Conservation (phyloP, 2,329 filamentous ascomycete genomes). For the Metarhizium guizhouense region DNA sequence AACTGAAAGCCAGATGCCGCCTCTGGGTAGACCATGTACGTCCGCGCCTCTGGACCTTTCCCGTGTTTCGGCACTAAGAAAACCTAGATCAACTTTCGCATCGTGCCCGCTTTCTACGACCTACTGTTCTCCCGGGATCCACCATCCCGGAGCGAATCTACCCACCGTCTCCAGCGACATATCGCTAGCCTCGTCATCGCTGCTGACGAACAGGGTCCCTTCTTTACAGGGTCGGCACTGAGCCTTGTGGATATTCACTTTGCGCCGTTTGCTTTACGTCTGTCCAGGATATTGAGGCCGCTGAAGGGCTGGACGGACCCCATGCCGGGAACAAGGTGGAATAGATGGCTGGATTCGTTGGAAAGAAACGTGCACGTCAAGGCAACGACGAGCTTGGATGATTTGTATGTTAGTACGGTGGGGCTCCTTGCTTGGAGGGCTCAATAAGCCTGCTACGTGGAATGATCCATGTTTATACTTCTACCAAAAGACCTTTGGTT, state of each 20-base stretch:
- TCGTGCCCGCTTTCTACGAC: constrained; percentile 69
- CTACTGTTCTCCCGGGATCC: constrained; percentile 58
- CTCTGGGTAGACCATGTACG: constrained; percentile 74
- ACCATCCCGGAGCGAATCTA: constrained; percentile 47
- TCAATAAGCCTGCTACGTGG: not conserved
- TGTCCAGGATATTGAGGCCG: constrained; percentile 56
- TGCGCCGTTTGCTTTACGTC: constrained; percentile 63
- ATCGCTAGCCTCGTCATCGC: constrained; percentile 46
- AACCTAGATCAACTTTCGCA: constrained; percentile 59
- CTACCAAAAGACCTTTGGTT: not conserved
- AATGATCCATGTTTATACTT: not conserved
- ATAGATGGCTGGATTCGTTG: constrained; percentile 60
- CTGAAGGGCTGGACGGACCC: constrained; percentile 59
- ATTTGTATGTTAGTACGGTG: constrained; percentile 44
- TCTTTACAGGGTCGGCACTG: constrained; percentile 49
- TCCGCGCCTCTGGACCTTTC: constrained; percentile 1
- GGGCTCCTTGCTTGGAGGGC: constrained; percentile 34
- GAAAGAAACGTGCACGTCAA: constrained; percentile 53
- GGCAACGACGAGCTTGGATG: constrained; percentile 57
- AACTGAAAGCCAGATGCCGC: constrained; percentile 63
- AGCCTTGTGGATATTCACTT: constrained; percentile 65
- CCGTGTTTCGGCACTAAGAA: not conserved
- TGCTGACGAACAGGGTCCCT: constrained; percentile 51
- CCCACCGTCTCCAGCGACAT: constrained; percentile 53
- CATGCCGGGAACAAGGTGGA: constrained; percentile 55